Evolutionary conservation across 1,284 basidiomycete species (phyloP), one percentile per base, ranked within the genome.

Genomic region (Leccinum fuscescens): DNA sequence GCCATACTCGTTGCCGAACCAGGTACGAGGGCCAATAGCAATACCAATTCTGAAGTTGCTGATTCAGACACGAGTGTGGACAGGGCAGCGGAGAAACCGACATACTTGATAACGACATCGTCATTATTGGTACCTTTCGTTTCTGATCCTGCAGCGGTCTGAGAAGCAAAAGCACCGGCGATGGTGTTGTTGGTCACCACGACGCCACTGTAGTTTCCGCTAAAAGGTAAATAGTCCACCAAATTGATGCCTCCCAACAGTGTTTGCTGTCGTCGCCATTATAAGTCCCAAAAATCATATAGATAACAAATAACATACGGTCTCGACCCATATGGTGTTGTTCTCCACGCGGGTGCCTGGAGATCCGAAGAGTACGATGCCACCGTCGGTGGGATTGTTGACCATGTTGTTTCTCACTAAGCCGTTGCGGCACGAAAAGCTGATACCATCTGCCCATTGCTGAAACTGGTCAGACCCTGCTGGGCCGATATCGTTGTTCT

Each of bases 361-460:
- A 1, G 90, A 77, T n/a, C 92, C 92, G 67, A 94, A 94, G 3
- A 94, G 67, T 2, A 94, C 93, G 57, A 93, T 90, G 2, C 87
- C 90, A 9, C 90, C 90, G 69, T 94, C 93, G 1, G 93, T 94
- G 4, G 92, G 80, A 60, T 82, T 84, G 64, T 83, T 80, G 57
- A 95, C 78, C 73, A 84, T 80, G 72, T 94, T 95, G 67, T 89
- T 86, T 57, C 82, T 82, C 37, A 94, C 82, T 42, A 84, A 65
- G 62, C 84, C 82, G 66, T 86, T 84, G 59, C 76, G 77, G 73
- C 93, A 95, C 56, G 85, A 86, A 59, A 94, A 72, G 64, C 89
- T 92, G 68, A 94, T 90, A 2, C 92, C 93, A 67, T 94, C 92
- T 3, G 93, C 89, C 93, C 92, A 94, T 69, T 91, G 74, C 65